These are phyloP conservation scores for Carpinus viminea DNA, from an alignment of 306 rosid species.

Conservation along the genomic window DNA sequence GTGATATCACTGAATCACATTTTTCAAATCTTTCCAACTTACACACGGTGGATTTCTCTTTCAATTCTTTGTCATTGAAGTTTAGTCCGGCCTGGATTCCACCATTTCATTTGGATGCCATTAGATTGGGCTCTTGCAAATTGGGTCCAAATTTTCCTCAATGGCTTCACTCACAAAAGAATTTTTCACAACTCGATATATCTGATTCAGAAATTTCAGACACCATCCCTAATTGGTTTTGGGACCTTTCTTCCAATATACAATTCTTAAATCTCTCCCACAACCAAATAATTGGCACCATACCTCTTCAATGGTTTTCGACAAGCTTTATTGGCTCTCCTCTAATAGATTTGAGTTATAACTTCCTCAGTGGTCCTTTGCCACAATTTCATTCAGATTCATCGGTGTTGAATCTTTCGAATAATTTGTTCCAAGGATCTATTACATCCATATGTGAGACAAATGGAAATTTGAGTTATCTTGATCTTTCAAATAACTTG, in stretches of 20 bases:
- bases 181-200: not conserved
- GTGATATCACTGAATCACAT: not conserved
- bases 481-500: constrained; percentile 27
- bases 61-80: constrained; percentile 7
- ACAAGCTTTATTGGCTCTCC: too few species aligned
- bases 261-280: not conserved
- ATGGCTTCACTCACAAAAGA: constrained; percentile 29
- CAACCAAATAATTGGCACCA: constrained; percentile 26
- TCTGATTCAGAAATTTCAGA: constrained; percentile 1
- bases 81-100: constrained; percentile 10
- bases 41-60: not conserved
- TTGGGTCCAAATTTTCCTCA: constrained; percentile 31
- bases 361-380: not conserved
- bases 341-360: constrained; percentile 20
- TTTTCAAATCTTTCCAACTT: constrained; percentile 20
- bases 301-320: not conserved
- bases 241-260: constrained; percentile 18
- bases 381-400: too few species aligned
- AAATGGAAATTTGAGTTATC: not conserved
- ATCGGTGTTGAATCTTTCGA: not conserved
- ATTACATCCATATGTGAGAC: not conserved
- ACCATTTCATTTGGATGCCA: not conserved
- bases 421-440: constrained; percentile 18
- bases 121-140: constrained; percentile 12
- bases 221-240: constrained; percentile 24